Evolutionary conservation across 2,329 filamentous ascomycete species (phyloP).

Genomic region (Lachnum nothofagi): DNA sequence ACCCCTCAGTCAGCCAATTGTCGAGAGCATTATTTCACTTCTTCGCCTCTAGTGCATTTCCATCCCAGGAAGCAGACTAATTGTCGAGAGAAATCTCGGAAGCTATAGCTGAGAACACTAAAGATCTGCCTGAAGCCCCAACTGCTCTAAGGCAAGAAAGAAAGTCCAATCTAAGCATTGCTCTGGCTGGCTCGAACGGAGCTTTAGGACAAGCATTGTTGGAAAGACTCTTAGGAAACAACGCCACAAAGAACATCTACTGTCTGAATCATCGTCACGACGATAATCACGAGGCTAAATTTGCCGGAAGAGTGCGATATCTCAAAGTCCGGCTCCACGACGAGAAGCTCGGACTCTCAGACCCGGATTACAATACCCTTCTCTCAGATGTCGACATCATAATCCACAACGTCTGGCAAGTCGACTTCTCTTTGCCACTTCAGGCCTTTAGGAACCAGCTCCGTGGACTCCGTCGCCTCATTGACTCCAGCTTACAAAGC

Average conservation of each 20-base stretch:
- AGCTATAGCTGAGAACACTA: not conserved
- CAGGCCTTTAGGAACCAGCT: not conserved
- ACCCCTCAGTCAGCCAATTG: not conserved
- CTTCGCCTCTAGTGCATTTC: not conserved
- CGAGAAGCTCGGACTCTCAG: not conserved
- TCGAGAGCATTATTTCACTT: not conserved
- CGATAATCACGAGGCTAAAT: not conserved
- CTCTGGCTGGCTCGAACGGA: not conserved
- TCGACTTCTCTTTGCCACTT: not conserved
- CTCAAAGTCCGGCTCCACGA: not conserved
- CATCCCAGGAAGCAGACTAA: not conserved
- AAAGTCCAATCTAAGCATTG: not conserved
- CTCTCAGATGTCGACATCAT: not conserved
- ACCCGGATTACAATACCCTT: not conserved
- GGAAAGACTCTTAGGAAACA: not conserved
- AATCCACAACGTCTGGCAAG: not conserved
- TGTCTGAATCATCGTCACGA: not conserved
- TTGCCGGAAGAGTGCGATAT: not conserved
- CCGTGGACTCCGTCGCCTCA: not conserved
- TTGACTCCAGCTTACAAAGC: not conserved
- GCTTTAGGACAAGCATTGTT: not conserved
- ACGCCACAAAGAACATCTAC: not conserved
- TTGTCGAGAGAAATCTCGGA: not conserved
- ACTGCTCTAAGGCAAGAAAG: not conserved
- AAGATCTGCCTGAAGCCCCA: not conserved